These are phyloP conservation scores for Clitopilus hobsonii DNA, from an alignment of 768 basidiomycete genomes.

Conservation along the genomic window DNA sequence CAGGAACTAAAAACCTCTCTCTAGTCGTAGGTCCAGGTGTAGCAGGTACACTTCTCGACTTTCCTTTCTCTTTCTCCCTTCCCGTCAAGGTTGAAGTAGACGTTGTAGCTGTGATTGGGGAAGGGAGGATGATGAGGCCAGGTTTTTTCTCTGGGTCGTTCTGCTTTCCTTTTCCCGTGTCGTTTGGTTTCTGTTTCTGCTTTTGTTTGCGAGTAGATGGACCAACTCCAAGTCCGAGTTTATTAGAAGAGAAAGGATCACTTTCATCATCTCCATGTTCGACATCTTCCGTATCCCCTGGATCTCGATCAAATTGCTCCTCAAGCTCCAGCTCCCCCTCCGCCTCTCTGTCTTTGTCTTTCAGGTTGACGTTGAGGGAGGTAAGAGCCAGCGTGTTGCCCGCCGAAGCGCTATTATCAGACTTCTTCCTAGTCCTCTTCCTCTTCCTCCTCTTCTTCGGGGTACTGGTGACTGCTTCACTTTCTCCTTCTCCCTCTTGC, in stretches of 20 bases:
- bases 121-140: not conserved
- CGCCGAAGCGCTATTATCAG: no score
- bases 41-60: not conserved
- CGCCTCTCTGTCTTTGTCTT: no score
- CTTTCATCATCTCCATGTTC: not conserved
- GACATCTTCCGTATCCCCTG: conserved; percentile 9
- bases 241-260: not conserved
- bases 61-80: not conserved
- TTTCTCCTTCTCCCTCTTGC: not conserved
- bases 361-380: no score
- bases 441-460: conserved; percentile 9
- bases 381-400: no score
- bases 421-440: conserved; percentile 15
- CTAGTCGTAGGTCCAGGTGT: not conserved
- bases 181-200: no score
- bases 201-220: no score
- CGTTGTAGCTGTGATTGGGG: not conserved
- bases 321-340: conserved; percentile 5
- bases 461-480: conserved; percentile 1
- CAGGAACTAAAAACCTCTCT: not conserved
- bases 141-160: no score
- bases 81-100: not conserved
- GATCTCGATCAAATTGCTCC: conserved; percentile 4
- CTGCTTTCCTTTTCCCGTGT: not conserved
- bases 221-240: no score